Percentiles rank a stretch among this genome's conserved stretches.
Conservation (phyloP, 257 asterid species). For the Paraleonurus japonicus region DNA sequence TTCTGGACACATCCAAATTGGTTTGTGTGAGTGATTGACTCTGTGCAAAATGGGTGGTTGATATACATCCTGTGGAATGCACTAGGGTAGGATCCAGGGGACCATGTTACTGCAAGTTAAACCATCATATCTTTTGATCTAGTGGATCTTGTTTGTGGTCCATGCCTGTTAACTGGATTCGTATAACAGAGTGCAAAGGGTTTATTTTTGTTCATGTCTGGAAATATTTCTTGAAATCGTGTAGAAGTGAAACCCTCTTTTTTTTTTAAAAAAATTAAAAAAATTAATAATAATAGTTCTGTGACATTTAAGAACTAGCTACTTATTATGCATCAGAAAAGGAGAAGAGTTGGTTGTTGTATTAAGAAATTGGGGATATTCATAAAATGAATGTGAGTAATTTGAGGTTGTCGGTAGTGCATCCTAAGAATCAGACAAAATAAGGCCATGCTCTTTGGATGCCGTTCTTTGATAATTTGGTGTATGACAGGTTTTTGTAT, state of each 20-base stretch:
- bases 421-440: neutral
- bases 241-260: neutral
- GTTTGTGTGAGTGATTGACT: neutral
- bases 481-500: neutral
- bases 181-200: neutral
- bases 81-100: neutral
- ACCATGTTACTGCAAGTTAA: neutral
- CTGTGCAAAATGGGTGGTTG: neutral
- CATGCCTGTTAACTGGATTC: neutral
- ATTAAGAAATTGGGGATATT: neutral
- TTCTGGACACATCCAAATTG: neutral
- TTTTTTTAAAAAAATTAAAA: too few relatives aligned
- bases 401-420: neutral
- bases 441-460: neutral
- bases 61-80: neutral
- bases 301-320: constrained; percentile 1
- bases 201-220: neutral
- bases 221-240: neutral
- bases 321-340: neutral
- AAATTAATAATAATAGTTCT: neutral
- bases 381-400: neutral
- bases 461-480: neutral
- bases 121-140: neutral
- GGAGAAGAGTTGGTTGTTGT: neutral
- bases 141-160: constrained; percentile 7